Conservation (phyloP, 2,329 filamentous ascomycete genomes). For the Meredithiella fracta region DNA sequence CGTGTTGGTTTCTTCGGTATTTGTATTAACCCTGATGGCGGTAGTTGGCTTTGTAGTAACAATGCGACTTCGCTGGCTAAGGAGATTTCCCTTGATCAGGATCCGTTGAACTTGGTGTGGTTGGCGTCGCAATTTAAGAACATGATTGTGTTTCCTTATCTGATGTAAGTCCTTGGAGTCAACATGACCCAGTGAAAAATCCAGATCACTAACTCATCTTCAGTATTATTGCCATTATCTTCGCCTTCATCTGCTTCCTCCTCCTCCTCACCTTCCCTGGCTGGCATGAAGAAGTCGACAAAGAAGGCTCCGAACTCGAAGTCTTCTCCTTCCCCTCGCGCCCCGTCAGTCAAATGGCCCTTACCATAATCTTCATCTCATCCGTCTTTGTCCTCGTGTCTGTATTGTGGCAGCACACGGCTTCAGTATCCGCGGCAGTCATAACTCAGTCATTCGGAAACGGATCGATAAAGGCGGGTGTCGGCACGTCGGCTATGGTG, state of each 20-base stretch:
- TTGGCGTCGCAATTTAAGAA: constrained; percentile 94
- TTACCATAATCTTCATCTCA: constrained; percentile 77
- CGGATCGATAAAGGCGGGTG: constrained; percentile 69
- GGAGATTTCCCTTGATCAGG: constrained; percentile 76
- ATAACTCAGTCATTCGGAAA: constrained; percentile 89
- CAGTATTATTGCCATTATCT: constrained; percentile 92
- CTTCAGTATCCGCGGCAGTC: constrained; percentile 83
- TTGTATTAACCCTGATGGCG: constrained; percentile 81
- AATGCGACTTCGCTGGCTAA: constrained; percentile 88
- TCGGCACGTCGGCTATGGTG: constrained; percentile 91
- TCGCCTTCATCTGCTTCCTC: constrained; percentile 90
- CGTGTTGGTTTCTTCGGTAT: constrained; percentile 97
- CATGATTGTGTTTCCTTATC: constrained; percentile 92
- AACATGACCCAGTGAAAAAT: not conserved
- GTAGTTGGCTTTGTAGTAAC: constrained; percentile 87
- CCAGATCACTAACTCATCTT: not conserved
- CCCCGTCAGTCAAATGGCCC: constrained; percentile 77
- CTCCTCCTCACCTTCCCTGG: constrained; percentile 92
- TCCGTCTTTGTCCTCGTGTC: constrained; percentile 59
- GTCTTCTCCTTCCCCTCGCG: constrained; percentile 88
- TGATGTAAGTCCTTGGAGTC: constrained; percentile 48
- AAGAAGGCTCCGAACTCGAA: constrained; percentile 66
- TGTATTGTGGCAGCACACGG: constrained; percentile 81
- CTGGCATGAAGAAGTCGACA: constrained; percentile 72
- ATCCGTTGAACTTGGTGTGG: constrained; percentile 95